Conservation (phyloP, 371 early-diverging fungal species). For the Nematocida sp. region DNA sequence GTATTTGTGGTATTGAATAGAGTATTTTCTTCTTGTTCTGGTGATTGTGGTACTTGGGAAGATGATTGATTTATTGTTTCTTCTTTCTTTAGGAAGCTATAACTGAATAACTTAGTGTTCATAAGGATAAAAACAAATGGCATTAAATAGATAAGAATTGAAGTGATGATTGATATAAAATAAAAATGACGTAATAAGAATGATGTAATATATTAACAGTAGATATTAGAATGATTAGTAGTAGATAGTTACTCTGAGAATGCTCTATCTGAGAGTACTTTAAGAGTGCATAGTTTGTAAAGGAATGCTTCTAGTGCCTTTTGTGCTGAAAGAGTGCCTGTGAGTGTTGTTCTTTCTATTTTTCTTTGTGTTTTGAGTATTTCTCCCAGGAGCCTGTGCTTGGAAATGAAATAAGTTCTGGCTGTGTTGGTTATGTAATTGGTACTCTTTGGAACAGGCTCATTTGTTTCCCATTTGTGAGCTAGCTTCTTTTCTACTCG, state of each 20-base stretch:
- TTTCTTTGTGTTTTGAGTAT: constrained; percentile 47
- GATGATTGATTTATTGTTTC: too few relatives aligned
- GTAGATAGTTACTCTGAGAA: not conserved
- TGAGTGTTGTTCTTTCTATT: not conserved
- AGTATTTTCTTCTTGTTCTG: too few relatives aligned
- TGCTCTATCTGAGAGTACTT: constrained; percentile 34
- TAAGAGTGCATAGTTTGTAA: constrained; percentile 32
- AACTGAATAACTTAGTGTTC: too few relatives aligned
- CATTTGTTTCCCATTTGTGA: constrained; percentile 7
- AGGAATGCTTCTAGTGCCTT: constrained; percentile 15
- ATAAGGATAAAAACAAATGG: too few relatives aligned
- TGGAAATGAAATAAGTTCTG: constrained; percentile 4
- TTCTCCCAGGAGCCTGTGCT: constrained; percentile 41
- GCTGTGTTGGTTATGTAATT: not conserved
- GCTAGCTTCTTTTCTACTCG: constrained; percentile 19
- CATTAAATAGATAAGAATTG: too few relatives aligned
- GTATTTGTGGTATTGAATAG: too few relatives aligned
- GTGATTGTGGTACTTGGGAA: too few relatives aligned
- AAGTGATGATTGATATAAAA: too few relatives aligned
- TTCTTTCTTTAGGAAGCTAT: too few relatives aligned
- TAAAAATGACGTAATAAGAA: too few relatives aligned
- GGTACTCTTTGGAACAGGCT: not conserved
- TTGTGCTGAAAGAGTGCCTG: not conserved
- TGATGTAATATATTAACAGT: too few relatives aligned
- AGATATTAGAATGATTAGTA: too few relatives aligned